phyloP scores from a whole-genome alignment of 257 asterid genomes.

The Fraxinus excelsior region DNA sequence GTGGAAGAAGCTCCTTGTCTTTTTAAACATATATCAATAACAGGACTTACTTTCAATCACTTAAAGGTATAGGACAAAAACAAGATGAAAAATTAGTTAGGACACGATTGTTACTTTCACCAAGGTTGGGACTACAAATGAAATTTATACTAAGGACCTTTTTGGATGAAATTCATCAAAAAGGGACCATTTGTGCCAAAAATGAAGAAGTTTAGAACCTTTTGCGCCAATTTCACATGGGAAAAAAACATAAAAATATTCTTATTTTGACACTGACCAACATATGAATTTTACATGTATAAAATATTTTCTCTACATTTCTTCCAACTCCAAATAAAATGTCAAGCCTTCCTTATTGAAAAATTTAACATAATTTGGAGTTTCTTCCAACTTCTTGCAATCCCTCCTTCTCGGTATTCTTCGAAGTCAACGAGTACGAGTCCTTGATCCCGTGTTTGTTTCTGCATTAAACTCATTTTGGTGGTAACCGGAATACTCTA shows the following conservation, averaged over 20 bases:
- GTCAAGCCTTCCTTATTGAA: not conserved
- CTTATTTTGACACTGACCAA: not conserved
- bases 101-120: too few species aligned
- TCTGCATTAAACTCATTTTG: slow-evolving; percentile 17
- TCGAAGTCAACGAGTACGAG: not conserved
- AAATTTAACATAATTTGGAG: not conserved
- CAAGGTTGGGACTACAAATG: too few species aligned
- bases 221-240: not conserved
- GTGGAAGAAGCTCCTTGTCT: too few species aligned
- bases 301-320: not conserved
- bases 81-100: too few species aligned
- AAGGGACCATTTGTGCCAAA: too few species aligned
- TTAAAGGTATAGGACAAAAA: too few species aligned
- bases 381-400: not conserved
- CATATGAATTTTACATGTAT: not conserved
- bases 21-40: too few species aligned
- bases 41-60: too few species aligned
- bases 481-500: slow-evolving; percentile 46
- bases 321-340: not conserved
- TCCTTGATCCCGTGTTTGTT: not conserved
- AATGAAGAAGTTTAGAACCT: too few species aligned
- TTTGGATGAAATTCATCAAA: too few species aligned
- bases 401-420: not conserved
- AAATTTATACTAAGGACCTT: too few species aligned
- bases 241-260: not conserved